Base-by-base conservation (phyloP, 2,329 filamentous ascomycete species). In the Apiospora pterosperma region DNA sequence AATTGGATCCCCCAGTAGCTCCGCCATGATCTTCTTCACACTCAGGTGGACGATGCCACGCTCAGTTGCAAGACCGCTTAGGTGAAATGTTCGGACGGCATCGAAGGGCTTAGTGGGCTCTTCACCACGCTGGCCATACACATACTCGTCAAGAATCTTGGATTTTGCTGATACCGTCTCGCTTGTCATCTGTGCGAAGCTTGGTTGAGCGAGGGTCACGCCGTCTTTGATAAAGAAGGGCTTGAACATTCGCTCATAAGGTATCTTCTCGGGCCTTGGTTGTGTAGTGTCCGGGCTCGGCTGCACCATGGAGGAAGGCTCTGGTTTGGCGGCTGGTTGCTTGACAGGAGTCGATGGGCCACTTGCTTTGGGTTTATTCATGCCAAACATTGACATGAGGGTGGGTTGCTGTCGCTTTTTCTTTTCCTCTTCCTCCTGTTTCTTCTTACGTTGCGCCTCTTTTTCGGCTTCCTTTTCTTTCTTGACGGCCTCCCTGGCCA, bases 151-250 rank as follows among this genome's bases (percentile, higher is more conserved):
- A 2, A 90, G 75, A 3, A 82, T 82, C 21, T 69, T 72, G 34
- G 80, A 82, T 74, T 85, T 88, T 61, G 72, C 78, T n/a, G 80
- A 73, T 31, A 82, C 79, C 0, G 86, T 84, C 66, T 87, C 81
- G 1, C 83, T 74, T 68, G 92, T 88, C 74, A 89, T 82, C 42
- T 82, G 75, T 2, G 34, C 39, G 34, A 87, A 87, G 2, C 80
- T 81, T 60, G 82, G 79, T 0, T 84, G 82, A 0, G 93, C 93
- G 62, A 97, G 70, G n/a, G 79, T 85, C 1, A 92, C 91, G 71
- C 92, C 85, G 3, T 88, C 83, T 65, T 92, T 90, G 58, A 96
- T 73, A 67, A 91, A 94, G 76, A 97, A 98, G 0, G 92, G 89
- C 36, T 93, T 85, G 72, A 98, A 98, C 39, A 84, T 81, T 69